Evolutionary conservation across 306 rosid genomes (phyloP), one percentile per base, ranked within the genome.

Genomic region (Oxytropis ochrocephala): DNA sequence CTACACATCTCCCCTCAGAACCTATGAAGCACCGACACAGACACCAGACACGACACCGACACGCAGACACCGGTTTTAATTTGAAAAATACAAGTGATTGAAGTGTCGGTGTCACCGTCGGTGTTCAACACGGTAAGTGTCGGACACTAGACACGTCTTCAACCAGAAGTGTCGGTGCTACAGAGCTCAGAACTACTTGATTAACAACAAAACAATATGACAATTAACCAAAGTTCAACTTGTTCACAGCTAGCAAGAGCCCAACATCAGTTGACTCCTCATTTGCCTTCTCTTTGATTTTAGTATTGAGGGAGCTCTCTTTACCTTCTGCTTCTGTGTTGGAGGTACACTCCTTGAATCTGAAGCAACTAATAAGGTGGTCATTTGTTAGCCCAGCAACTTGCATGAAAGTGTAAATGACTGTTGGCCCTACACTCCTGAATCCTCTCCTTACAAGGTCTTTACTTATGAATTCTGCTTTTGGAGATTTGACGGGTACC

Each of bases 341-440:
- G 63, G 63, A 77, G 68, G 58, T 54, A 70, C 91, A 87, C 41
- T 79, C 91, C 85, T 75, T 79, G 77, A 84, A 87, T 80, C 94
- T 83, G 84, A 90, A 87, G 88, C 94, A 90, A 78, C 80, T 67
- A 32, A 82, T 56, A 63, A 90, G 91, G 77, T 87, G 91, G 74
- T 85, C 94, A 65, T 87, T 87, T 16, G 84, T 87, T 74, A 90
- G 81, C 19, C 94, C 94, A 49, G 91, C 91, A 47, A 87, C 96
- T 78, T 85, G 94, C 89, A 85, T 85, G 75, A 87, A 87, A 13
- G 85, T 82, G 43, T 85, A 85, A 53, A 84, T 77, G 43, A 90
- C 87, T 1, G 94, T 90, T 1, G 91, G 94, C 5, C 89, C 94
- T 8, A 87, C 91, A 24, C 85, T 85, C 53, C 96, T 79, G 85